Percentiles rank a stretch among this genome's conserved stretches.
Evolutionary conservation across 2,329 filamentous ascomycete genomes (phyloP).

Genomic region (Davidsoniella eucalypti): DNA sequence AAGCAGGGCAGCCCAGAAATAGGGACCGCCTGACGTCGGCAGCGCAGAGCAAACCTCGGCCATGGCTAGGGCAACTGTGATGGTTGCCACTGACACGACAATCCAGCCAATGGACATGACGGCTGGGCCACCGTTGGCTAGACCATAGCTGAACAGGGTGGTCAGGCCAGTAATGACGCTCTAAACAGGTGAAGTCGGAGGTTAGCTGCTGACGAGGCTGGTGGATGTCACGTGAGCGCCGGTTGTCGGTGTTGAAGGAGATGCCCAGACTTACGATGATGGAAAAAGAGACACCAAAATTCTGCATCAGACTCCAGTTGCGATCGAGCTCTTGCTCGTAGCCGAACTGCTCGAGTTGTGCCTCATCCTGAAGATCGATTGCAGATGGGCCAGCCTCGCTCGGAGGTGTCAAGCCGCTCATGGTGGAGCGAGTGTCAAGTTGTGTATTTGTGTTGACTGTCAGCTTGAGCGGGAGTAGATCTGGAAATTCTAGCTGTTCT

Average conservation of each 20-base stretch:
- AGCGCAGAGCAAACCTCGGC: conserved; percentile 43
- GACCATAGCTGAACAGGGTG: conserved; percentile 39
- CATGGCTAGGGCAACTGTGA: conserved; percentile 32
- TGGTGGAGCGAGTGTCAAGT: neutral
- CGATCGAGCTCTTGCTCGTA: conserved; percentile 37
- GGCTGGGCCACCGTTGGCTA: conserved; percentile 37
- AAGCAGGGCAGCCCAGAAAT: conserved; percentile 43
- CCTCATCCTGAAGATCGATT: conserved; percentile 27
- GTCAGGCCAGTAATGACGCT: conserved; percentile 43
- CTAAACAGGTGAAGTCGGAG: conserved; percentile 17
- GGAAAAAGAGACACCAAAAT: conserved; percentile 45
- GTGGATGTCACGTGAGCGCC: neutral
- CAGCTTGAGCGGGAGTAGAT: neutral
- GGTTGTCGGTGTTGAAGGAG: neutral
- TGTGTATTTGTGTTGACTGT: too few relatives aligned
- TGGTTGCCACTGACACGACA: conserved; percentile 29
- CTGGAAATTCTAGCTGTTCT: neutral
- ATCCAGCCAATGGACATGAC: conserved; percentile 42
- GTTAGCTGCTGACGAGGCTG: neutral
- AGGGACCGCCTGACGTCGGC: conserved; percentile 40
- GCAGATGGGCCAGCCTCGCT: conserved; percentile 6
- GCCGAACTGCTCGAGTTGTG: conserved; percentile 28
- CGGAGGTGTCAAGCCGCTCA: neutral
- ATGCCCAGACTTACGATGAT: conserved; percentile 33
- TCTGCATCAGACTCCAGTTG: conserved; percentile 41